These are phyloP conservation scores for Neonectria coccinea DNA, from an alignment of 2,329 filamentous ascomycete genomes.

Conservation along the genomic window DNA sequence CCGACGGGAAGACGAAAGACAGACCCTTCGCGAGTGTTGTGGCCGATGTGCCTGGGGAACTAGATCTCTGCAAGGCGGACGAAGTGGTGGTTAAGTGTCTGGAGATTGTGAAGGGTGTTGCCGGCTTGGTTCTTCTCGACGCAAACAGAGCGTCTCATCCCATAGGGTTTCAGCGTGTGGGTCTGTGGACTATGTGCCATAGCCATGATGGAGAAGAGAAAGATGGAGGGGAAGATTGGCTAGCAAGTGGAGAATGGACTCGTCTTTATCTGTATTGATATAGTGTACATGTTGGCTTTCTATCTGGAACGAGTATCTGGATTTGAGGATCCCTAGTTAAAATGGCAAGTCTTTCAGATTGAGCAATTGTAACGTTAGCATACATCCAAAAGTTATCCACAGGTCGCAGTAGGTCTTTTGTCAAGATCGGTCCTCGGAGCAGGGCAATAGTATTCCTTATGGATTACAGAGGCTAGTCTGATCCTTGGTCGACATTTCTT, in stretches of 20 bases:
- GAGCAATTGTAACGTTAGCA: not conserved
- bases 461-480: not conserved
- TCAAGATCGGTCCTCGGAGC: not conserved
- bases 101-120: not conserved
- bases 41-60: not conserved
- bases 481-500: not conserved
- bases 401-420: not conserved
- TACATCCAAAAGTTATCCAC: not conserved
- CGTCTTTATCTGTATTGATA: not conserved
- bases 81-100: not conserved
- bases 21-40: not conserved
- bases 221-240: not conserved
- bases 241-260: not conserved
- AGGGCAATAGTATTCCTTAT: too few species aligned
- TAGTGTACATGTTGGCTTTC: not conserved
- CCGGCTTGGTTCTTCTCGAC: not conserved
- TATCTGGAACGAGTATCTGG: not conserved
- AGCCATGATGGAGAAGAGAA: not conserved
- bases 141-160: not conserved
- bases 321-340: not conserved
- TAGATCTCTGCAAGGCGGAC: not conserved
- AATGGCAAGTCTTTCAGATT: not conserved
- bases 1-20: not conserved
- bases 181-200: not conserved
- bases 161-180: not conserved